Evolutionary conservation across 2,329 filamentous ascomycete genomes (phyloP).

Genomic region (Malbranchea cinnamomea): DNA sequence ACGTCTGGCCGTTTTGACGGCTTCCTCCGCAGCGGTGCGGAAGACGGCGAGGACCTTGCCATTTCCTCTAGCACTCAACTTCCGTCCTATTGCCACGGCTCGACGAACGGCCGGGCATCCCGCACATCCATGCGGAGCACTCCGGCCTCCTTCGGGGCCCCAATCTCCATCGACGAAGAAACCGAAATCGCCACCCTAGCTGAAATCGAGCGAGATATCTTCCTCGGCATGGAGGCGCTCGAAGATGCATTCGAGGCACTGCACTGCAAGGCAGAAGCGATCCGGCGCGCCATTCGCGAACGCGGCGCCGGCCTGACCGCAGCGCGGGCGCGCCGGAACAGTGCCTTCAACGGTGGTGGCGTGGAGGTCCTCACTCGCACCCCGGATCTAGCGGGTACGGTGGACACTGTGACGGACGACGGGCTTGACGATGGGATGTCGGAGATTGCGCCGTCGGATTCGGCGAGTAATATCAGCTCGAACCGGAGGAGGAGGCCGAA

Average conservation of each 20-base stretch:
- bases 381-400: slow-evolving; percentile 11
- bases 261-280: slow-evolving; percentile 69
- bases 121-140: slow-evolving; percentile 37
- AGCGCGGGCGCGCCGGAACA: slow-evolving; percentile 29
- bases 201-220: slow-evolving; percentile 87
- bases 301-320: slow-evolving; percentile 59
- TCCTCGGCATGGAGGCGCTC: slow-evolving; percentile 80
- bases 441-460: slow-evolving; percentile 33
- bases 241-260: slow-evolving; percentile 88
- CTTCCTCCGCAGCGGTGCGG: slow-evolving; percentile 85
- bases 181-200: slow-evolving; percentile 80
- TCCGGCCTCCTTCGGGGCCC: slow-evolving; percentile 49
- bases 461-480: slow-evolving; percentile 35
- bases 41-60: slow-evolving; percentile 36
- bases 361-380: slow-evolving; percentile 4
- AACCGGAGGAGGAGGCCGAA: slow-evolving; percentile 30
- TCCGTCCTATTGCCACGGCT: slow-evolving; percentile 18
- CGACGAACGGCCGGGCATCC: slow-evolving; percentile 18
- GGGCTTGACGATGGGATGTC: slow-evolving; percentile 30
- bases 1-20: slow-evolving; percentile 89
- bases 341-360: slow-evolving; percentile 5
- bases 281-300: slow-evolving; percentile 65
- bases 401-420: slow-evolving; percentile 30
- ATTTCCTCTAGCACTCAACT: slow-evolving; percentile 13
- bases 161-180: slow-evolving; percentile 84